Evolutionary conservation across 2,329 filamentous ascomycete genomes (phyloP).

Genomic region (Fonsecaea multimorphosa): DNA sequence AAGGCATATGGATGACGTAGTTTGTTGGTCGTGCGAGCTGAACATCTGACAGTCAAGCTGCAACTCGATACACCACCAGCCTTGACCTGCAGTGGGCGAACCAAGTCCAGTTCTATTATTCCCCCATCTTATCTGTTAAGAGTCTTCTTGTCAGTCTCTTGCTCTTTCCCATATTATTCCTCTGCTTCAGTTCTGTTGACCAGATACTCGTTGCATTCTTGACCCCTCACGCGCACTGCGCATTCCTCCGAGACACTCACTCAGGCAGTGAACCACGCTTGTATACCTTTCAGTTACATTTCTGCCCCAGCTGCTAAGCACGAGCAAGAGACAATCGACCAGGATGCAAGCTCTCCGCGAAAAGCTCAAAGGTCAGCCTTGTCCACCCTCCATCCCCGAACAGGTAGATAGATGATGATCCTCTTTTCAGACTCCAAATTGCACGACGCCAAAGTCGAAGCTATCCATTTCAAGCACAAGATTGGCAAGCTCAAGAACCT

Average conservation of each 20-base stretch:
- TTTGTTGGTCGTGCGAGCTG: neutral
- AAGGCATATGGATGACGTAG: constrained; percentile 5
- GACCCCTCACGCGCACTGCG: neutral
- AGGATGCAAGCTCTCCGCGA: constrained; percentile 37
- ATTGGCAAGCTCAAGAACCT: constrained; percentile 69
- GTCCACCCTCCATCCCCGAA: neutral
- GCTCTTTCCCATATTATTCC: neutral
- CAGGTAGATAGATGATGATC: constrained; percentile 23
- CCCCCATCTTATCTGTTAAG: constrained; percentile 8
- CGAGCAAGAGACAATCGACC: constrained; percentile 3
- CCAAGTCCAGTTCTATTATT: no score
- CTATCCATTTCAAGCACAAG: constrained; percentile 66
- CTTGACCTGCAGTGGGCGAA: no score
- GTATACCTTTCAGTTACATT: neutral
- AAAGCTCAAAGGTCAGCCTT: constrained; percentile 38
- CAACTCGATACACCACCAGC: neutral
- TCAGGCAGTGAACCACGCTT: neutral
- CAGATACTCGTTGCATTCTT: neutral
- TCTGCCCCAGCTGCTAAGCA: neutral
- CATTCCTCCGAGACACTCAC: neutral
- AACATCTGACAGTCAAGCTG: neutral
- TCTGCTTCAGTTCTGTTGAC: neutral
- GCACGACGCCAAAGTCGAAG: constrained; percentile 56
- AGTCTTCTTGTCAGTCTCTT: neutral
- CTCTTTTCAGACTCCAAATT: constrained; percentile 45